These are phyloP conservation scores for Smittium mucronatum DNA, from an alignment of 371 early-diverging fungal genomes.

Conservation along the genomic window DNA sequence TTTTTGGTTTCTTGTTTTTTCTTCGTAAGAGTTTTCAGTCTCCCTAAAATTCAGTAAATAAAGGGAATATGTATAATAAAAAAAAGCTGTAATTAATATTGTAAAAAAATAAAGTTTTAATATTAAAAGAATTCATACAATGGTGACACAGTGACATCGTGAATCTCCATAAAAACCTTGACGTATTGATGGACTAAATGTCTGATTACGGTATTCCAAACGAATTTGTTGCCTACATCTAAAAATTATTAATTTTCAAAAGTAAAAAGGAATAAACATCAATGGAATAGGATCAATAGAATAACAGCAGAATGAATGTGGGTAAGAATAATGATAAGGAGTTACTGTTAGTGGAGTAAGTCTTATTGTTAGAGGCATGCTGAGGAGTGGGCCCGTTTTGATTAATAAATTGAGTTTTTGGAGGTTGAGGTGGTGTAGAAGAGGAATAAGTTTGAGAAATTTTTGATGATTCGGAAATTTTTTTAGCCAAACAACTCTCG, in stretches of 20 bases:
- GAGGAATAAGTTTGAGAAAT: conserved; percentile 25
- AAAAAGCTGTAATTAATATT: neutral
- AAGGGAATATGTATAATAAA: neutral
- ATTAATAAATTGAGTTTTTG: conserved; percentile 18
- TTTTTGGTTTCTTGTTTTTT: conserved; percentile 28
- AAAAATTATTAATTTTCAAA: neutral
- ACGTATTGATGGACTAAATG: conserved; percentile 34
- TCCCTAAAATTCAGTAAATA: neutral
- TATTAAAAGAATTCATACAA: neutral
- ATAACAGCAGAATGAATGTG: neutral
- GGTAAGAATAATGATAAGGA: neutral
- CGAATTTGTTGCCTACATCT: conserved; percentile 25
- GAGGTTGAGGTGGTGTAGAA: conserved; percentile 14
- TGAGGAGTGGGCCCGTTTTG: no score
- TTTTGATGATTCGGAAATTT: conserved; percentile 30
- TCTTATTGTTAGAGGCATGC: conserved; percentile 10
- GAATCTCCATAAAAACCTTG: conserved; percentile 25
- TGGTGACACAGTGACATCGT: conserved; percentile 19
- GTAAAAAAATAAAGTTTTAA: neutral
- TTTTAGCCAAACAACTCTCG: conserved; percentile 28
- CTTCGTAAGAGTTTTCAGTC: conserved; percentile 14
- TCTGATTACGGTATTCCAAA: conserved; percentile 35
- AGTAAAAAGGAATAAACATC: no score
- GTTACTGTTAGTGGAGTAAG: conserved; percentile 10
- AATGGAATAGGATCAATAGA: no score